Percentiles rank a stretch among this genome's conserved stretches.
Conservation (phyloP, 768 basidiomycete species). For the Phlegmacium glaucopus region DNA sequence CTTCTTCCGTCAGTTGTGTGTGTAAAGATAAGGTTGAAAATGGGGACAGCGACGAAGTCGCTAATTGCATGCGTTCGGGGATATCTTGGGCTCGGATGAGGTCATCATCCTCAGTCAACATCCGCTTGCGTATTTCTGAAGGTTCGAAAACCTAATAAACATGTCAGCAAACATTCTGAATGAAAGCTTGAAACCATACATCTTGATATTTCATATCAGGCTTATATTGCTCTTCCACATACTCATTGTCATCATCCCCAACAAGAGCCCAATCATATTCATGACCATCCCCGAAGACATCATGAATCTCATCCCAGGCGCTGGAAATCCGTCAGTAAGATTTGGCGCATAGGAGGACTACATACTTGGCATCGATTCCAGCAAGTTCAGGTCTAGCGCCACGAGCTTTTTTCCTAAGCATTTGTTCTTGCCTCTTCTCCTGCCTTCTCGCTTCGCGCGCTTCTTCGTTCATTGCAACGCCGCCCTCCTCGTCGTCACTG, state of each 20-base stretch:
- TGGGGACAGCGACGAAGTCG: conserved; percentile 76
- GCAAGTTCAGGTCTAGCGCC: conserved; percentile 61
- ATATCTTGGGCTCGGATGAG: conserved; percentile 86
- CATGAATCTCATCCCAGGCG: conserved; percentile 93
- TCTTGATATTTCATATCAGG: conserved; percentile 83
- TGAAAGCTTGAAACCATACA: conserved; percentile 35
- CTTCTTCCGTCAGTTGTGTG: conserved; percentile 62
- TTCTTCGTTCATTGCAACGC: conserved; percentile 65
- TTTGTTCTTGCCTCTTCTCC: conserved; percentile 64
- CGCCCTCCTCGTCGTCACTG: conserved; percentile 76
- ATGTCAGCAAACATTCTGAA: conserved; percentile 8
- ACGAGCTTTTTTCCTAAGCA: conserved; percentile 62
- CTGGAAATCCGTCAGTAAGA: conserved; percentile 35
- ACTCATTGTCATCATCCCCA: conserved; percentile 66
- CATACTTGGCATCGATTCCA: conserved; percentile 83
- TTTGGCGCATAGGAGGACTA: conserved; percentile 12
- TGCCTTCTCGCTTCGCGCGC: conserved; percentile 72
- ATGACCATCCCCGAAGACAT: conserved; percentile 94
- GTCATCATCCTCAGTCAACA: conserved; percentile 93
- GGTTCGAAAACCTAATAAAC: conserved; percentile 88
- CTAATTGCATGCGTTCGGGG: conserved; percentile 94
- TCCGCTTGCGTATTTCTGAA: conserved; percentile 85
- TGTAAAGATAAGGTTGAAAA: conserved; percentile 59
- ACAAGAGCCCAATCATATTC: conserved; percentile 95
- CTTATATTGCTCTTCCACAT: conserved; percentile 48